These are phyloP conservation scores for Yamadazyma spencermartinsiae DNA, from an alignment of 1,139 yeast genomes.

Conservation along the genomic window DNA sequence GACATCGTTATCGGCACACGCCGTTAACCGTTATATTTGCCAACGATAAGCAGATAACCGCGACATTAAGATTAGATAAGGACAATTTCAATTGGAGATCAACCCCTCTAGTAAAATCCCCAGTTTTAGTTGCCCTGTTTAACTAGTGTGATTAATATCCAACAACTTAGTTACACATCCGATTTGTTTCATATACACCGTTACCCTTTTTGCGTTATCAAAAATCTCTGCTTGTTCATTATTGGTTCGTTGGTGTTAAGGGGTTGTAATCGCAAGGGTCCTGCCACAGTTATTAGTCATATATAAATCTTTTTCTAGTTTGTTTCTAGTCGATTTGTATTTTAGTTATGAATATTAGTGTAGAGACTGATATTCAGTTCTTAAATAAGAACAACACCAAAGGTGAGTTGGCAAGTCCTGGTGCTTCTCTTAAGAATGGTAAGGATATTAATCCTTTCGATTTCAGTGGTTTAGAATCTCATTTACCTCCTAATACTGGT, in stretches of 20 bases:
- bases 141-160: too few relatives aligned
- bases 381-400: conserved; percentile 5
- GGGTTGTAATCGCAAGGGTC: neutral
- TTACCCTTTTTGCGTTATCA: too few relatives aligned
- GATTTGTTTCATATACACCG: too few relatives aligned
- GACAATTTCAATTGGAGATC: conserved; percentile 7
- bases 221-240: too few relatives aligned
- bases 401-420: neutral
- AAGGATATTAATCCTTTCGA: conserved; percentile 9
- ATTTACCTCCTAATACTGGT: conserved; percentile 44
- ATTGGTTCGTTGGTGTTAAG: neutral
- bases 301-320: neutral
- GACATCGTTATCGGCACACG: neutral
- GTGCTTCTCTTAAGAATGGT: neutral
- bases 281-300: neutral
- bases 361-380: conserved; percentile 10
- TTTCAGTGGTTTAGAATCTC: conserved; percentile 12
- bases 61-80: conserved; percentile 12
- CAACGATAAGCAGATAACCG: conserved; percentile 1
- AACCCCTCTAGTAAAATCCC: neutral
- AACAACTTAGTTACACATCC: too few relatives aligned
- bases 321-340: conserved; percentile 1
- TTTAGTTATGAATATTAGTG: conserved; percentile 8
- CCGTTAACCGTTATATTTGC: neutral
- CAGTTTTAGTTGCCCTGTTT: neutral